A percentile compares a stretch with the other conserved stretches of the same genome.
phyloP scores from a whole-genome alignment of 805 yeast species.

The Yamadazyma sp. region DNA sequence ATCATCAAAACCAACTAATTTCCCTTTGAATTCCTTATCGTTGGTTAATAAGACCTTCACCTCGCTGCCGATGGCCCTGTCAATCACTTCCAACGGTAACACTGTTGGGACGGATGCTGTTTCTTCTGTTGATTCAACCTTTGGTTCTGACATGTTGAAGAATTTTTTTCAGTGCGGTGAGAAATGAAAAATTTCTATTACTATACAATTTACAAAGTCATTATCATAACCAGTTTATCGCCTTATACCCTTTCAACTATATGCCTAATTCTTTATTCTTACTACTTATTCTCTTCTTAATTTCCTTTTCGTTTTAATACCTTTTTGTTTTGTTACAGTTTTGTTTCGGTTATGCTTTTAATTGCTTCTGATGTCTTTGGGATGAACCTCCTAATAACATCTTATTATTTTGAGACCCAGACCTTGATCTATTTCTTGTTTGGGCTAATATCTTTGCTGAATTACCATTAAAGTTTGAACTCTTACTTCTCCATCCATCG shows the following conservation, averaged over 20 bases:
- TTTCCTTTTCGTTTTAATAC: too few relatives aligned
- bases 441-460: slow-evolving; percentile 9
- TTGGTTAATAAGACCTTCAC: slow-evolving; percentile 67
- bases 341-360: too few relatives aligned
- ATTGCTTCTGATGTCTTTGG: slow-evolving; percentile 7
- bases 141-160: too few relatives aligned
- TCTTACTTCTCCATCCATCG: slow-evolving; percentile 73
- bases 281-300: too few relatives aligned
- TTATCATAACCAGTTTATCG: too few relatives aligned
- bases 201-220: too few relatives aligned
- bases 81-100: slow-evolving; percentile 82
- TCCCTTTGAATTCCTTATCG: slow-evolving; percentile 82
- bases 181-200: too few relatives aligned
- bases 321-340: too few relatives aligned
- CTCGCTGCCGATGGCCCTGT: slow-evolving; percentile 77
- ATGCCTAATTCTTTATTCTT: too few relatives aligned
- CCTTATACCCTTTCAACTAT: too few relatives aligned
- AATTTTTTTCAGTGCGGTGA: too few relatives aligned
- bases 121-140: too few relatives aligned
- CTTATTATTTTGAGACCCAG: slow-evolving; percentile 5
- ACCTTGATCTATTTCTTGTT: slow-evolving; percentile 10
- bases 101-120: slow-evolving; percentile 17
- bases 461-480: slow-evolving; percentile 9
- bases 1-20: slow-evolving; percentile 89
- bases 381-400: slow-evolving; percentile 6